Evolutionary conservation across 768 basidiomycete genomes (phyloP), one percentile per base, ranked within the genome.

Genomic region (Boletus rubroflammeus): DNA sequence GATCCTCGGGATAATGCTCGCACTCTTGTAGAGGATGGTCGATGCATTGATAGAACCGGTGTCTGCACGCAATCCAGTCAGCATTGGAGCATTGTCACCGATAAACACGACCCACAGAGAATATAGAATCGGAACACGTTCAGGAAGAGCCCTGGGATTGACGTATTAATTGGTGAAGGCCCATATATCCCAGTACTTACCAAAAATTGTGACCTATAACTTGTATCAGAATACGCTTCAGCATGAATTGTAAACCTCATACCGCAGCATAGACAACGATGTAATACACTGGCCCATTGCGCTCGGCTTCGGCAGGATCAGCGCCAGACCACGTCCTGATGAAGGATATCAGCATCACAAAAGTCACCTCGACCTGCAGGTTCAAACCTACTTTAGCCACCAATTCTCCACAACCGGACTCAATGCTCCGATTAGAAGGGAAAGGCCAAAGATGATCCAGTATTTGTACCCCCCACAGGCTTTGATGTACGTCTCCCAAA

Each of bases 11-110:
- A 26, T 6, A 21, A 48, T 23, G n/a, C 53, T 31, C 57, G 31
- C 56, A 86, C 86, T 74, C 65, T 89, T 76, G 72, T 96, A 92
- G 14, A 95, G 76, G 17, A 86, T 81, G 3, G 76, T 78, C 2
- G 90, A 93, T 3, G 92, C 91, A 53, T 81, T 81, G 56, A 96
- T 86, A n/a, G 88, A 88, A 14, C 93, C 93, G 21, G 71, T 73
- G 68, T 94, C 84, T 77, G 63, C 47, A 14, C 10, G 13, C 2
- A 44, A 21, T 50, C 34, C 8, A 51, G 38, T 64, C 15, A 65
- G 44, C 39, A 50, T 19, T 26, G 5, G 23, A 35, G 19, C 53
- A 44, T 14, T 19, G 6, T 21, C 25, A 44, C 7, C 23, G 11
- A 43, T 47, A n/a, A n/a, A 26, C 6, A 40, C 10, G 28, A 73